These are phyloP conservation scores for Pythium inflatum DNA, from an alignment of 352 stramenopile species.

Conservation along the genomic window DNA sequence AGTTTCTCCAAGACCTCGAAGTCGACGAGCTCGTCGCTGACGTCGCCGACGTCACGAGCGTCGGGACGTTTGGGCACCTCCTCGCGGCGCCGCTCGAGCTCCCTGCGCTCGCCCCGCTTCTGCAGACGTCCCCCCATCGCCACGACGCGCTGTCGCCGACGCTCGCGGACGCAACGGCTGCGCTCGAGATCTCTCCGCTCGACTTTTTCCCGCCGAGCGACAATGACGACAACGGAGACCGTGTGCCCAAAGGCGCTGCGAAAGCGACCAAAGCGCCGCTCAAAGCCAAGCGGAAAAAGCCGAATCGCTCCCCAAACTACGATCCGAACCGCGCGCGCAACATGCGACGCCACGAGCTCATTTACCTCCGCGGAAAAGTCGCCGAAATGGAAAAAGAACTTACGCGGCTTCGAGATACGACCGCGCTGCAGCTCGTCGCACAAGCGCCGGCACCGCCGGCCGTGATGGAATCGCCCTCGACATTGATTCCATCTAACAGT, in stretches of 20 bases:
- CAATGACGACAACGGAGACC: not conserved
- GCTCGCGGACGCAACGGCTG: not conserved
- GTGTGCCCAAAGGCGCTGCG: not conserved
- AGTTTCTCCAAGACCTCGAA: too few species aligned
- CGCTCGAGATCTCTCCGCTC: slow-evolving; percentile 4
- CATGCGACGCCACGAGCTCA: slow-evolving; percentile 25
- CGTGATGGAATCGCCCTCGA: too few species aligned
- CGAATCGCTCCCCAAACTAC: slow-evolving; percentile 21
- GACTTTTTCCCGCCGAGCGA: slow-evolving; percentile 9
- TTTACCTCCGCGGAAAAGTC: slow-evolving; percentile 24
- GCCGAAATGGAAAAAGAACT: slow-evolving; percentile 28
- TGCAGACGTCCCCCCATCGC: too few species aligned
- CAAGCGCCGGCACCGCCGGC: too few species aligned
- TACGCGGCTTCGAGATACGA: not conserved
- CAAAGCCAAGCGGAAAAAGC: not conserved
- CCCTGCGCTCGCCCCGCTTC: too few species aligned
- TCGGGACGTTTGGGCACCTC: too few species aligned
- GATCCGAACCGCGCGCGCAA: slow-evolving; percentile 33
- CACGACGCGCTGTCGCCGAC: not conserved
- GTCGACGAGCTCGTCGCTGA: slow-evolving; percentile 26
- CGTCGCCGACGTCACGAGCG: slow-evolving; percentile 34
- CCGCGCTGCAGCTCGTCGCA: not conserved
- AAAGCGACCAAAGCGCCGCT: not conserved
- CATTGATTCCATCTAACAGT: not conserved
- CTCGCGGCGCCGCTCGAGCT: too few species aligned